A percentile compares a stretch with the other conserved stretches of the same genome.
Evolutionary conservation across 2,329 filamentous ascomycete species (phyloP).

Genomic region (Davidsoniella eucalypti): DNA sequence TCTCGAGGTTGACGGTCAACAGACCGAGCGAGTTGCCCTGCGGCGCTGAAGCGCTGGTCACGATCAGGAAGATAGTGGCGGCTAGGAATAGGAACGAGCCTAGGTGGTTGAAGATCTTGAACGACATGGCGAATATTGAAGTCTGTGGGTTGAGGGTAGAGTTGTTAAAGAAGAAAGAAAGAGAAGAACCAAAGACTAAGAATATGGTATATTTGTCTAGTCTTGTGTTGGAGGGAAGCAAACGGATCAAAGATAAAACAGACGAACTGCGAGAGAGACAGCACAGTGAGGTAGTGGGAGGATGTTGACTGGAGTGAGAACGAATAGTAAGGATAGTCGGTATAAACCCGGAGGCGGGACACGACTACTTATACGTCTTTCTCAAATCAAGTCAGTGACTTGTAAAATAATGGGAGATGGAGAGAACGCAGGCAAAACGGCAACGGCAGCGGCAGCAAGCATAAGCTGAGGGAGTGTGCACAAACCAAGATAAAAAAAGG

Average conservation of each 20-base stretch:
- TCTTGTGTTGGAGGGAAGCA: no score
- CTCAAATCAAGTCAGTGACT: no score
- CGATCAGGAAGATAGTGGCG: constrained; percentile 37
- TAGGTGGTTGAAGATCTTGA: constrained; percentile 37
- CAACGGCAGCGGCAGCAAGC: constrained; percentile 1
- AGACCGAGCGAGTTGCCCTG: constrained; percentile 38
- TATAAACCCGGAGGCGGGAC: neutral
- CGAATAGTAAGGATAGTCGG: no score
- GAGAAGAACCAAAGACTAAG: neutral
- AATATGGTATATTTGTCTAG: no score
- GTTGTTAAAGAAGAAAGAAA: neutral
- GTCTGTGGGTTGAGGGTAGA: neutral
- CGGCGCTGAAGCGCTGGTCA: constrained; percentile 42
- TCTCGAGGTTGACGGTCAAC: constrained; percentile 32
- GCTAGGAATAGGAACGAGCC: constrained; percentile 41
- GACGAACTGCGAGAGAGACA: no score
- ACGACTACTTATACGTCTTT: neutral
- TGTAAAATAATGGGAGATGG: no score
- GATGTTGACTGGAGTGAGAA: no score
- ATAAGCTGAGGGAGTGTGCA: no score
- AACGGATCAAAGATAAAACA: no score
- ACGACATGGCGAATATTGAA: constrained; percentile 24
- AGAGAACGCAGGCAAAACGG: neutral
- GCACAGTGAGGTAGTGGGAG: no score
- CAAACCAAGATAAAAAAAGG: no score